Evolutionary conservation across 1,139 yeast species (phyloP).

Genomic region (Diutina catenulata): DNA sequence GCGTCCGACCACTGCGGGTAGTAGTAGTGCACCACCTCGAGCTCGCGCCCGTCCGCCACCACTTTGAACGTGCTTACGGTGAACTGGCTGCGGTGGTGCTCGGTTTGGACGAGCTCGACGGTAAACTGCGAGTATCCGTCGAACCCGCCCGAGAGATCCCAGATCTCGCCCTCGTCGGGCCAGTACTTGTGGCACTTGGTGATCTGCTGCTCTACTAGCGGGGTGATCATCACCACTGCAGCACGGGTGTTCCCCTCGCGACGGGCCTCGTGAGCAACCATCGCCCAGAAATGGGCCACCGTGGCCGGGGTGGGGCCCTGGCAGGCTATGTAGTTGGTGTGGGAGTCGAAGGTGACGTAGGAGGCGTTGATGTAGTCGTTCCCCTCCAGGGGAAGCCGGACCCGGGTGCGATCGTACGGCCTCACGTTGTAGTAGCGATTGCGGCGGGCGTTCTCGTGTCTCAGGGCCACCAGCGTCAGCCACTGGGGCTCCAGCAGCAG

Average conservation of each 20-base stretch:
- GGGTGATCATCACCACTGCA: constrained; percentile 80
- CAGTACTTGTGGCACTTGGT: constrained; percentile 71
- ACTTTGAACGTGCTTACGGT: constrained; percentile 20
- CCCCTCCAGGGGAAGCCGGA: constrained; percentile 13
- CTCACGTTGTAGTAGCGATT: constrained; percentile 32
- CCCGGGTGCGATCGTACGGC: constrained; percentile 30
- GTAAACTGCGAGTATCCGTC: neutral
- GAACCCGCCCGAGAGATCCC: constrained; percentile 12
- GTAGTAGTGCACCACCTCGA: constrained; percentile 39
- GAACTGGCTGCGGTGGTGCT: constrained; percentile 16
- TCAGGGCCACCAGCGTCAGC: constrained; percentile 15
- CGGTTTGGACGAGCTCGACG: constrained; percentile 11
- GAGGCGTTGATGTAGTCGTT: constrained; percentile 35
- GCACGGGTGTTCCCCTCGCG: constrained; percentile 25
- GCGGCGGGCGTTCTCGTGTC: constrained; percentile 13
- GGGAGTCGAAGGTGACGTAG: constrained; percentile 13
- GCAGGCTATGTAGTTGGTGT: constrained; percentile 23
- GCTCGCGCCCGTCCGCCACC: constrained; percentile 13
- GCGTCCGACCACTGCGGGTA: constrained; percentile 51
- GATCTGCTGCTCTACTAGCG: constrained; percentile 45
- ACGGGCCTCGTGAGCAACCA: constrained; percentile 46
- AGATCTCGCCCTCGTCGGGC: constrained; percentile 27
- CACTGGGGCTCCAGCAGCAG: no score
- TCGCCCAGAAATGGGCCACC: constrained; percentile 71
- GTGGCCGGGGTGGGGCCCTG: constrained; percentile 60